phyloP scores from a whole-genome alignment of 495 filamentous ascomycete genomes.

The Neurospora sp. region DNA sequence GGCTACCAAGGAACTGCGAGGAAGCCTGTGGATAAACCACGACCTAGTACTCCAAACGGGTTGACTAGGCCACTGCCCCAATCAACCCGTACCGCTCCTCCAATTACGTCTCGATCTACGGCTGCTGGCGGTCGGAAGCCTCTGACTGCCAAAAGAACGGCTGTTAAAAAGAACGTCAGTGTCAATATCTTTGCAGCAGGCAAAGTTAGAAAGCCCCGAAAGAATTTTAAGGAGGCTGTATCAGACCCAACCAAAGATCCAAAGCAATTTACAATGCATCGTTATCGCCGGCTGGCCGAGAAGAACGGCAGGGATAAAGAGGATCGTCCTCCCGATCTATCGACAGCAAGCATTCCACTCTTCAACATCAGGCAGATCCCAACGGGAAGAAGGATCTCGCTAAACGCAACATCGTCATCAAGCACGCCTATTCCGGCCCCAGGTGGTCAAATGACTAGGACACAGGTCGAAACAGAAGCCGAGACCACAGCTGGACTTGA shows the following conservation, averaged over 20 bases:
- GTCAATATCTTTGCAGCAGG: conserved; percentile 22
- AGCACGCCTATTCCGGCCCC: not conserved
- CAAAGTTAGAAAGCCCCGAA: conserved; percentile 10
- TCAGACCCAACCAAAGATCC: conserved; percentile 23
- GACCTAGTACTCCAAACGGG: not conserved
- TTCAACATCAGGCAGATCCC: conserved; percentile 5
- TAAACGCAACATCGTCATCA: not conserved
- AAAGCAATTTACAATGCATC: conserved; percentile 18
- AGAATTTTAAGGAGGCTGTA: conserved; percentile 18
- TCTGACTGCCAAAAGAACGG: conserved; percentile 13
- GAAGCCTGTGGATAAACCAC: conserved; percentile 2
- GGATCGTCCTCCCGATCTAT: conserved; percentile 15
- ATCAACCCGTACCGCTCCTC: not conserved
- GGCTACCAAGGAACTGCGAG: conserved; percentile 24
- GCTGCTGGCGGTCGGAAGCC: not conserved
- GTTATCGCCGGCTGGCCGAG: conserved; percentile 13
- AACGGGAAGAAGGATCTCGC: not conserved
- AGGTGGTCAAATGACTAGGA: not conserved
- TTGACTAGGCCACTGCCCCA: not conserved
- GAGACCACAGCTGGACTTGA: not conserved
- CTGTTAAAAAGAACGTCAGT: not conserved
- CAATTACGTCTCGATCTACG: not conserved
- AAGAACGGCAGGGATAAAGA: conserved; percentile 14
- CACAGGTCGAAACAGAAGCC: not conserved
- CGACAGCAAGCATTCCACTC: conserved; percentile 2